Conservation (phyloP, 768 basidiomycete genomes). For the Boletus subparvulus region DNA sequence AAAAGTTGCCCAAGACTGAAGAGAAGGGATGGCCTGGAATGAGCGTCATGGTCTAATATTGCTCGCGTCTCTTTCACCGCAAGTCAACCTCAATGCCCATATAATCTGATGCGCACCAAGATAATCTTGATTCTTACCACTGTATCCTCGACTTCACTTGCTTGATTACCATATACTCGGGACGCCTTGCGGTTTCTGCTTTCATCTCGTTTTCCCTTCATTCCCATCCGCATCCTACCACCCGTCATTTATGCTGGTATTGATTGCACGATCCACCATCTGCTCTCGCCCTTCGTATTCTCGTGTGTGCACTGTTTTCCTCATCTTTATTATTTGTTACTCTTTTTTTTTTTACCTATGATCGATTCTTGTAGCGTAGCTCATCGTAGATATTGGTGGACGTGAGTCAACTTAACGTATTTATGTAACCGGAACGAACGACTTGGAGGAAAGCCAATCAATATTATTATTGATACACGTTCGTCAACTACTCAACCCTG, state of each 20-base stretch:
- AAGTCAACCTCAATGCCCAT: constrained; percentile 16
- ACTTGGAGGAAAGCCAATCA: constrained; percentile 6
- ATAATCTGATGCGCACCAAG: constrained; percentile 27
- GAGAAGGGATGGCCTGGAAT: constrained; percentile 34
- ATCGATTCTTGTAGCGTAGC: constrained; percentile 32
- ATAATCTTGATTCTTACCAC: constrained; percentile 16
- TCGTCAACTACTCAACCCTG: background rate
- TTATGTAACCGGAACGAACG: constrained; percentile 30
- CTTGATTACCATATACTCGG: constrained; percentile 29
- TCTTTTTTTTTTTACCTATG: constrained; percentile 10
- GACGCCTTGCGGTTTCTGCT: constrained; percentile 31
- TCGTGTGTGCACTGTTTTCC: constrained; percentile 1
- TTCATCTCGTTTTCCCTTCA: constrained; percentile 8
- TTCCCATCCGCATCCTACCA: constrained; percentile 5
- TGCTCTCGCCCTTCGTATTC: background rate
- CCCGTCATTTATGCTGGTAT: constrained; percentile 27
- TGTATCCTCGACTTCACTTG: constrained; percentile 16
- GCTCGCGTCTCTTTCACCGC: constrained; percentile 10
- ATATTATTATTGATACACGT: constrained; percentile 8
- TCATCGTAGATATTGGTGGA: constrained; percentile 31
- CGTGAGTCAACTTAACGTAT: constrained; percentile 21
- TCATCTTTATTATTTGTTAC: constrained; percentile 16
- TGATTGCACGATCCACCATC: constrained; percentile 19
- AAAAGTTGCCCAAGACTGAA: constrained; percentile 32
- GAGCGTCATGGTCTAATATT: constrained; percentile 32